Evolutionary conservation across 2,329 filamentous ascomycete genomes (phyloP).

Genomic region (Metarhizium album): DNA sequence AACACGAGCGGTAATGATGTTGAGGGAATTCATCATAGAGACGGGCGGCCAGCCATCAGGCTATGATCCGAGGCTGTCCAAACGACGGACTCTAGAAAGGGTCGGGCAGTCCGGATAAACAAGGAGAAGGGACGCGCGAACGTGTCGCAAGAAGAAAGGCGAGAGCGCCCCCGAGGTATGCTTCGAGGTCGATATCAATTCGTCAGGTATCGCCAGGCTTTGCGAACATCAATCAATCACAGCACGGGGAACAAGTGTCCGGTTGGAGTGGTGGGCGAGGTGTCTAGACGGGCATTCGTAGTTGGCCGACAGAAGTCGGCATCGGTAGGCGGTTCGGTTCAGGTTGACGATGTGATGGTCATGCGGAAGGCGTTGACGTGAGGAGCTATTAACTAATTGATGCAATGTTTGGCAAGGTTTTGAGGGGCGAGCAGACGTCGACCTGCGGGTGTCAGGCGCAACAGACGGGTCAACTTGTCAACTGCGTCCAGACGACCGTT

Average conservation of each 20-base stretch:
- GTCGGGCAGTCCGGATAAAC: neutral
- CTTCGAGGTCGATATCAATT: constrained; percentile 4
- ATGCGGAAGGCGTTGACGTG: constrained; percentile 3
- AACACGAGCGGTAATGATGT: constrained; percentile 81
- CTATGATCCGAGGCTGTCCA: constrained; percentile 5
- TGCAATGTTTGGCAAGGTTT: constrained; percentile 1
- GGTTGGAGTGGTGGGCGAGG: neutral
- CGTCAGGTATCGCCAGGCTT: neutral
- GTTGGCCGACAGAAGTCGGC: neutral
- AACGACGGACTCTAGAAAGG: neutral
- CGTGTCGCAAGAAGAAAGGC: neutral
- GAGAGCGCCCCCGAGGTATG: neutral
- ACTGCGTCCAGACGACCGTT: no score
- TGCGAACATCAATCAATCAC: constrained; percentile 1
- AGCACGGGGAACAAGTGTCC: neutral
- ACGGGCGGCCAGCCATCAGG: constrained; percentile 43
- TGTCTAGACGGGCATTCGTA: neutral
- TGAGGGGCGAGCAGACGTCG: constrained; percentile 2
- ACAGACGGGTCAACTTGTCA: no score
- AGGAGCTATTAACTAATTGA: neutral
- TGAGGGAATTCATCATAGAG: constrained; percentile 88
- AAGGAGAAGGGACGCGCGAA: neutral
- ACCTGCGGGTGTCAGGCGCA: no score
- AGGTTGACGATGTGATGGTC: constrained; percentile 4
- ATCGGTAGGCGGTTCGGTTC: neutral